Evolutionary conservation across 2,329 filamentous ascomycete species (phyloP).

Genomic region (Pseudopithomyces chartarum): DNA sequence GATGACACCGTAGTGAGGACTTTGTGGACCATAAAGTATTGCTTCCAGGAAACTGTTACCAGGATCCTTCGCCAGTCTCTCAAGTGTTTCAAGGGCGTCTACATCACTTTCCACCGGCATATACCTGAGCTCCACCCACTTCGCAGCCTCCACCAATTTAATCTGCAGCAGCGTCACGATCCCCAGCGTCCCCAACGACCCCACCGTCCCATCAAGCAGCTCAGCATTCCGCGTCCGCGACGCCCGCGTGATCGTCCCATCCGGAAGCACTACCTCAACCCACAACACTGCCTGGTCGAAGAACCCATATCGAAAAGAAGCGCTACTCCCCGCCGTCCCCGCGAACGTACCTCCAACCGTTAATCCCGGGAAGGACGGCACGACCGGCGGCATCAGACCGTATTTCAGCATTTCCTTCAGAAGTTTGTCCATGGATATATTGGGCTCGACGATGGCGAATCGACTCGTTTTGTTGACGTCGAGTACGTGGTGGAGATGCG

Average conservation of each 20-base stretch:
- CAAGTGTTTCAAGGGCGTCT: conserved; percentile 54
- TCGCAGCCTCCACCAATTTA: conserved; percentile 56
- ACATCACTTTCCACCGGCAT: conserved; percentile 57
- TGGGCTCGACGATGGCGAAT: conserved; percentile 67
- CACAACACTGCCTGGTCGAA: conserved; percentile 67
- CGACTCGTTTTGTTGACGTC: conserved; percentile 54
- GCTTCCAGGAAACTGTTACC: conserved; percentile 69
- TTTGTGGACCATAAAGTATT: conserved; percentile 62
- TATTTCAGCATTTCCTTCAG: conserved; percentile 60
- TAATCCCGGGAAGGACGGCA: conserved; percentile 74
- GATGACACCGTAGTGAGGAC: conserved; percentile 58
- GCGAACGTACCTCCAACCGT: conserved; percentile 70
- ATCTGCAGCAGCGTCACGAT: conserved; percentile 66
- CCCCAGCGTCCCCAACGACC: conserved; percentile 64
- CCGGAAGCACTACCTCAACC: conserved; percentile 66
- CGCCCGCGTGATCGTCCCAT: conserved; percentile 58
- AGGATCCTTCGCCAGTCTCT: conserved; percentile 48
- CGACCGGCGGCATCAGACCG: conserved; percentile 65
- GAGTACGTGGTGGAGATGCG: conserved; percentile 66
- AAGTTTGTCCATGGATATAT: conserved; percentile 69
- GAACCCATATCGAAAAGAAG: conserved; percentile 68
- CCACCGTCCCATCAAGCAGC: conserved; percentile 63
- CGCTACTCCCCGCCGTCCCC: conserved; percentile 70
- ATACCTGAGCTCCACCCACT: conserved; percentile 67
- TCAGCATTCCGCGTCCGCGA: conserved; percentile 55